These are phyloP conservation scores for Adenanthera pavonina DNA, from an alignment of 306 rosid species.

Conservation along the genomic window DNA sequence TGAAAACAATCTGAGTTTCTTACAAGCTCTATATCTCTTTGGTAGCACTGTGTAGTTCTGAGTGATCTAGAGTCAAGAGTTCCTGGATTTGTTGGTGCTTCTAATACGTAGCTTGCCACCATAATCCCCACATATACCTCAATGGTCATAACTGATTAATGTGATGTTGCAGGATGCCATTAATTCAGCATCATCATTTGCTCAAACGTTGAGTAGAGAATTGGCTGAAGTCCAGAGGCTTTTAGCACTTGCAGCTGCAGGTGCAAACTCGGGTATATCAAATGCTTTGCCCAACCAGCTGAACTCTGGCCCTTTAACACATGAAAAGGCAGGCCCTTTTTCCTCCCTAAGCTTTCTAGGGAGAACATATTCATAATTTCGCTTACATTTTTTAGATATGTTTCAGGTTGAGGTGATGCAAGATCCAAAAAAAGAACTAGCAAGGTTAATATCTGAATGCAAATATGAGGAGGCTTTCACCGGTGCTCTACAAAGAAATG, in stretches of 20 bases:
- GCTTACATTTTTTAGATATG: constrained; percentile 20
- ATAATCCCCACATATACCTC: constrained; percentile 6
- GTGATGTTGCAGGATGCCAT: constrained; percentile 73
- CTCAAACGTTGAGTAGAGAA: constrained; percentile 84
- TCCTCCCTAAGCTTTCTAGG: constrained; percentile 6
- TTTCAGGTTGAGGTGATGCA: constrained; percentile 76
- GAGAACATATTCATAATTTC: not conserved
- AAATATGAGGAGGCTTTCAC: constrained; percentile 90
- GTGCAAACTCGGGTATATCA: constrained; percentile 63
- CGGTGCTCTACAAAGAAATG: constrained; percentile 77
- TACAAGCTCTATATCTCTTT: not conserved
- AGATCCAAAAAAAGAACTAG: constrained; percentile 85
- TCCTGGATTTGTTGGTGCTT: not conserved
- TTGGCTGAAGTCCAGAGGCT: constrained; percentile 85
- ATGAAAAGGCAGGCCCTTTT: constrained; percentile 67
- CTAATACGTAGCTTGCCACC: constrained; percentile 32
- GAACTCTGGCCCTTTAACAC: constrained; percentile 77
- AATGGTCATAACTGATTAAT: constrained; percentile 25
- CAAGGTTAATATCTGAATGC: constrained; percentile 73
- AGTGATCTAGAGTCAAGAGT: not conserved
- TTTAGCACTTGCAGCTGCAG: constrained; percentile 71
- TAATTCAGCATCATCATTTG: constrained; percentile 72
- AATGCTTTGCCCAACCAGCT: constrained; percentile 73
- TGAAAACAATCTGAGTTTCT: not conserved
- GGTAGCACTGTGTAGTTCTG: constrained; percentile 13